A percentile compares a stretch with the other conserved stretches of the same genome.
These are phyloP conservation scores for Globisporangium emineosum DNA, from an alignment of 352 stramenopile genomes.

Conservation along the genomic window DNA sequence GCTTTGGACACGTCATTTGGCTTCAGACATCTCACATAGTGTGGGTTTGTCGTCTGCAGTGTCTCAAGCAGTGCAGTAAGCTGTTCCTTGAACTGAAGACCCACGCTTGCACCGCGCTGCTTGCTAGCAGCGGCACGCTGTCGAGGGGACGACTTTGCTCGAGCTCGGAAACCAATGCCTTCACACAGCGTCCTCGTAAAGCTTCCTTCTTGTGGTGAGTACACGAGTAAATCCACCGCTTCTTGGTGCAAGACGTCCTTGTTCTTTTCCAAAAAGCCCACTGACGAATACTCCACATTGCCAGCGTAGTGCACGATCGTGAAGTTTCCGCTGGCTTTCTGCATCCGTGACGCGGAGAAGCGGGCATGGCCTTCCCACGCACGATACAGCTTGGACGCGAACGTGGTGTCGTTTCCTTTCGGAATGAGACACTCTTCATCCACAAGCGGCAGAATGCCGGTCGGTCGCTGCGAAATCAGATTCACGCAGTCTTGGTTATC, in stretches of 20 bases:
- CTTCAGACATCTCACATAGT: constrained; percentile 91
- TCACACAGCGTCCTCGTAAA: constrained; percentile 75
- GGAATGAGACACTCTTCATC: constrained; percentile 89
- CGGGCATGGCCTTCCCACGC: constrained; percentile 55
- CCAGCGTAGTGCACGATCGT: constrained; percentile 83
- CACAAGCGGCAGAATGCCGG: constrained; percentile 75
- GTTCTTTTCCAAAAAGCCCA: constrained; percentile 85
- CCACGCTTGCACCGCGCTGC: constrained; percentile 73
- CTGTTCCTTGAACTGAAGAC: constrained; percentile 85
- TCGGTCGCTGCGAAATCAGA: constrained; percentile 87
- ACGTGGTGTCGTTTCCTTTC: constrained; percentile 76
- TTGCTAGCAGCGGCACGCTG: constrained; percentile 60
- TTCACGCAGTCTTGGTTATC: constrained; percentile 90
- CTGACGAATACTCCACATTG: constrained; percentile 72
- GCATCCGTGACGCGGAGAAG: constrained; percentile 74
- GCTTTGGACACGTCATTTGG: constrained; percentile 79
- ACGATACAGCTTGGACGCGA: constrained; percentile 82
- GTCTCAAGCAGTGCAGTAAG: constrained; percentile 70
- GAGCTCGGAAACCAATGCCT: constrained; percentile 46
- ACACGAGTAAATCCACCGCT: constrained; percentile 74
- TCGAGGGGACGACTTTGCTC: constrained; percentile 50
- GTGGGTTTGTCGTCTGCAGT: constrained; percentile 65
- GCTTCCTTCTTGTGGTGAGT: constrained; percentile 63
- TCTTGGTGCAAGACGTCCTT: constrained; percentile 84
- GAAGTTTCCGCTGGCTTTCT: constrained; percentile 68